Percentiles rank a stretch among this genome's conserved stretches.
These are phyloP conservation scores for Boletellus deceptivus DNA, from an alignment of 1,284 basidiomycete species.

Conservation along the genomic window DNA sequence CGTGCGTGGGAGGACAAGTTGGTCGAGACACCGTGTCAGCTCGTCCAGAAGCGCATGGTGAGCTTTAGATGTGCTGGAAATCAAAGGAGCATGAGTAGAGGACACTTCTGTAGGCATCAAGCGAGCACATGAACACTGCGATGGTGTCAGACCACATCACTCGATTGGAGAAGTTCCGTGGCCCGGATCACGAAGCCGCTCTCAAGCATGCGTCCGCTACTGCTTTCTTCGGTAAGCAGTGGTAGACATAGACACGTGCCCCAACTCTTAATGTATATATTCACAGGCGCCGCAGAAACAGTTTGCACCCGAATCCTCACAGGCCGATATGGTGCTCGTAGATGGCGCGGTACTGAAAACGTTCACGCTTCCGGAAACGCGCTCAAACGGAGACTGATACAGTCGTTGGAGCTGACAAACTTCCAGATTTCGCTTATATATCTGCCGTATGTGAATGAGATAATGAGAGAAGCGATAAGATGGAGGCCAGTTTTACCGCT, in stretches of 20 bases:
- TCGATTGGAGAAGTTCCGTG: not conserved
- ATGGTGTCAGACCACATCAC: conserved; percentile 6
- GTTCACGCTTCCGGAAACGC: not conserved
- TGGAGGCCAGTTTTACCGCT: conserved; percentile 21
- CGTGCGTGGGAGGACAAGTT: conserved; percentile 1
- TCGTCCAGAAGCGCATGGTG: conserved; percentile 5
- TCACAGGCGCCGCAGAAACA: conserved; percentile 12
- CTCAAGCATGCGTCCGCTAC: not conserved
- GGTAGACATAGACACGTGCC: not conserved
- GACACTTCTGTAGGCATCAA: not conserved
- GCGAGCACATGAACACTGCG: not conserved
- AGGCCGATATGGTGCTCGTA: not conserved
- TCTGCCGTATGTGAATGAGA: conserved; percentile 38
- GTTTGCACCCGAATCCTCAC: conserved; percentile 4
- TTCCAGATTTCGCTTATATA: conserved; percentile 41
- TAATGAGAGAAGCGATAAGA: conserved; percentile 37
- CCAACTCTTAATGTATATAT: not conserved
- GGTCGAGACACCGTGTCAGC: conserved; percentile 8
- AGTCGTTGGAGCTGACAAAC: conserved; percentile 11
- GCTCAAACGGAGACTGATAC: not conserved
- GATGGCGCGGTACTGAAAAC: not conserved
- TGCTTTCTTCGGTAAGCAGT: not conserved
- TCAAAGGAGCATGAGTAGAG: not conserved
- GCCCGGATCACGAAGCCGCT: not conserved
- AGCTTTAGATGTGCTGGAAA: not conserved